Conservation (phyloP, 1,284 basidiomycete genomes). For the Heterobasidion occidentale region DNA sequence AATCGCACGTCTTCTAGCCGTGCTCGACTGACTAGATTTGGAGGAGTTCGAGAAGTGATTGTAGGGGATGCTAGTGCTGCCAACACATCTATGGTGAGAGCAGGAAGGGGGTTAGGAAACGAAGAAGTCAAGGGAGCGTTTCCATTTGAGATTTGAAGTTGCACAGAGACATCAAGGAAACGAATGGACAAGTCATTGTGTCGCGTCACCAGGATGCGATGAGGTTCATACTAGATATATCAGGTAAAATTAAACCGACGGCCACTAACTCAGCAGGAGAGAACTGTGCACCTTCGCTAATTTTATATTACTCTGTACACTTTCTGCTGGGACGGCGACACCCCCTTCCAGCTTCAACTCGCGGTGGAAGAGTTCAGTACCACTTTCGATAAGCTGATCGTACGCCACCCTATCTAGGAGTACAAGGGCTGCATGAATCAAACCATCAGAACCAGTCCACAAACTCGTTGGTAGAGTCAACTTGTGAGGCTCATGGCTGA, state of each 20-base stretch:
- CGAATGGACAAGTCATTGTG: constrained; percentile 60
- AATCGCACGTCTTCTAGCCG: constrained; percentile 50
- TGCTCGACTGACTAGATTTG: constrained; percentile 23
- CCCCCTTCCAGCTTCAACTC: constrained; percentile 31
- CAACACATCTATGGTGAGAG: constrained; percentile 55
- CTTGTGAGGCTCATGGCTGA: constrained; percentile 30
- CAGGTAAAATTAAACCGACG: neutral
- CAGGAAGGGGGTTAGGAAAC: constrained; percentile 54
- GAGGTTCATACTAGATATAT: constrained; percentile 47
- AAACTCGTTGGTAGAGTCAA: constrained; percentile 33
- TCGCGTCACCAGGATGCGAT: constrained; percentile 60
- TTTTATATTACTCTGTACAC: constrained; percentile 34
- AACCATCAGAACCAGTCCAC: constrained; percentile 30
- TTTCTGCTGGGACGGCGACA: constrained; percentile 38
- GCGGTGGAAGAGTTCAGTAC: constrained; percentile 10
- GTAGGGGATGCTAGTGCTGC: constrained; percentile 39
- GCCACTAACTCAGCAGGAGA: neutral
- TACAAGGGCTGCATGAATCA: constrained; percentile 34
- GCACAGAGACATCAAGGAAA: constrained; percentile 64
- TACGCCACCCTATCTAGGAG: constrained; percentile 38
- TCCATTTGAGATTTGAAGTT: constrained; percentile 46
- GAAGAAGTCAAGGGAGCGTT: constrained; percentile 39
- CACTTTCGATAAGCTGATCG: constrained; percentile 20
- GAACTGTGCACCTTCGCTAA: constrained; percentile 36
- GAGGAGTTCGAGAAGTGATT: constrained; percentile 25